Evolutionary conservation across 139 green algal genomes (phyloP), one percentile per base, ranked within the genome.

Genomic region (Auxenochlorella protothecoides): DNA sequence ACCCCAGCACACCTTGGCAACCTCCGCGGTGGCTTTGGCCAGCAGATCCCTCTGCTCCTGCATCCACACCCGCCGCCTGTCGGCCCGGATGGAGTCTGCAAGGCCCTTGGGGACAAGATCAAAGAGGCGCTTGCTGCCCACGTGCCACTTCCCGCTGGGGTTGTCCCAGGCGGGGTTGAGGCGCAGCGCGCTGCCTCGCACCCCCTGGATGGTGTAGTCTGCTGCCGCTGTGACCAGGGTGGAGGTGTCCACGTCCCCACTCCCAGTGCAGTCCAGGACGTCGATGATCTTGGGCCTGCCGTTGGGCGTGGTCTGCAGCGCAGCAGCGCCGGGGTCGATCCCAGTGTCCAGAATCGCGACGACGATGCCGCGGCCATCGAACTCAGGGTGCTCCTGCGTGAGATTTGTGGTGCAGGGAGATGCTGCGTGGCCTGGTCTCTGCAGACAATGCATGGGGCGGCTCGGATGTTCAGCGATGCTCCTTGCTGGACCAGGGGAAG

Each of bases 341-440:
- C 90, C 92, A 2, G 91, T 95, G 76, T 97, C 92, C 57, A 97
- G 88, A 51, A 97, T 96, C 6, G 87, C 88, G 5, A 97, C 82
- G 14, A 94, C 76, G 5, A 88, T 77, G 10, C 89, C 90, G 0
- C 89, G 77, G 0, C 92, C 92, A 79, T 97, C 91, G 73, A 82
- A 91, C 2, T 84, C 53, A 2, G 89, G 89, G 68, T 94, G 68
- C 10, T 83, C 68, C 81, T 92, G 60, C 57, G 27, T 44, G 27
- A 87, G 68, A 61, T 27, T 27, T 27, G 16, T 9, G n/a, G 8
- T 6, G 63, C 44, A 27, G 27, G 10, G 0, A 54, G 4, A 44
- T 44, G 6, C n/a, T 54, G 9, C 15, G 15, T n/a, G 54, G 3
- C 8, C 13, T 60, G 13, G 14, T 60, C 5, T 4, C 5, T 59